Evolutionary conservation across 257 asterid species (phyloP), one percentile per base, ranked within the genome.

Genomic region (Buddleja alternifolia): DNA sequence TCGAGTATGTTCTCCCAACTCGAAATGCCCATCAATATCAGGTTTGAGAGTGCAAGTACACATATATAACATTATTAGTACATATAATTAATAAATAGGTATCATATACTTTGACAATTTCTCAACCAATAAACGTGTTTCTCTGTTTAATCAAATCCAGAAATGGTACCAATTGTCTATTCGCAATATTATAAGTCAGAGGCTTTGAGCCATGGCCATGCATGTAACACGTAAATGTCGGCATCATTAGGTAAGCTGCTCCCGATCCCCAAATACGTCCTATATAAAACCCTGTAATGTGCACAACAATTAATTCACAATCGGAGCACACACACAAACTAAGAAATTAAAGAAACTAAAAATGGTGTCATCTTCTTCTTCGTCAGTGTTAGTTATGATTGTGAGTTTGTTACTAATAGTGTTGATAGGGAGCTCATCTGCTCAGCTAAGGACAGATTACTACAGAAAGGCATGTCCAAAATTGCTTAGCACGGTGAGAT

Each of bases 391-490:
- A 4, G 24, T 54, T 39, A 24, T 39, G 2, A 21, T 45, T 2
- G 42, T 25, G 14, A 48, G 58, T 75, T 69, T 63, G 12, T 39
- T 78, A 48, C 60, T 65, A 9, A 55, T 73, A 23, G 48, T 50
- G 9, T 21, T 66, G 20, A 40, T 36, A 23, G 32, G 77, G 58
- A 20, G 65, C 74, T 56, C 81, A 4, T 77, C 81, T 0, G 85
- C 84, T 29, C 74, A 77, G 55, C 75, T 85, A 1, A 75, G 72
- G 23, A 60, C 78, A 3, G 57, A 7, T 20, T 78, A 82, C 65
- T 85, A 85, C 75, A 20, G 48, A 55, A 75, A 75, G 66, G 73
- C 72, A 36, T 85, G 90, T 24, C 86, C 90, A 3, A 64, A 78
- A 46, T 80, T 77, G 52, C 62, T 77, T 6, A 36, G 47, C 25